Conservation (phyloP, 2,329 filamentous ascomycete species). For the Aphanoascus verrucosus region DNA sequence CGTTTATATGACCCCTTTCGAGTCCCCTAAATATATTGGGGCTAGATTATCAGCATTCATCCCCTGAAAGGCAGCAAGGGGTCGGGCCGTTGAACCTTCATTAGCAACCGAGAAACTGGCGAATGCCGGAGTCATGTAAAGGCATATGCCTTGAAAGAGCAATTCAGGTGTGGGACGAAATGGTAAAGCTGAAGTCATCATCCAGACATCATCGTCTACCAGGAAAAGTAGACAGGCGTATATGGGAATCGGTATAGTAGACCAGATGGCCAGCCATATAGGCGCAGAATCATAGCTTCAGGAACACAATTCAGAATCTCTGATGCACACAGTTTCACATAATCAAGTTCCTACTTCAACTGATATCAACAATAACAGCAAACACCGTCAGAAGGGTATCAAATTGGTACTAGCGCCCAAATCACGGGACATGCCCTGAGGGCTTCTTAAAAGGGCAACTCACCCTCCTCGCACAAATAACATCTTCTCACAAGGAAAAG, state of each 20-base stretch:
- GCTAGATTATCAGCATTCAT: too few relatives aligned
- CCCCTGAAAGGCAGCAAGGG: too few relatives aligned
- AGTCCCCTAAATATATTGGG: too few relatives aligned
- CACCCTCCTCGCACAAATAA: conserved; percentile 4
- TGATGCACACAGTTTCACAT: not conserved
- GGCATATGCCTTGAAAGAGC: not conserved
- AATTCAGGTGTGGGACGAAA: not conserved
- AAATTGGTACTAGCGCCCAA: conserved; percentile 4
- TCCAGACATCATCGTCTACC: not conserved
- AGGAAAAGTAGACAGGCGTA: not conserved
- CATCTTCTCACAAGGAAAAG: not conserved
- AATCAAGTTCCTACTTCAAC: not conserved
- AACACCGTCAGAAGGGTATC: not conserved
- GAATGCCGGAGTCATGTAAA: too few relatives aligned
- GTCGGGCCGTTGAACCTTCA: too few relatives aligned
- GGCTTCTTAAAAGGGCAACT: conserved; percentile 1
- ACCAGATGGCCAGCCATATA: not conserved
- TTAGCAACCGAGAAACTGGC: too few relatives aligned
- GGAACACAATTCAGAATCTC: not conserved
- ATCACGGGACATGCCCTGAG: conserved; percentile 9
- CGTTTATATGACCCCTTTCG: too few relatives aligned
- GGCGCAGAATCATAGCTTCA: not conserved
- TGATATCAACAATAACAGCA: not conserved
- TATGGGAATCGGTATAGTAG: not conserved
- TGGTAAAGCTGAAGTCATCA: not conserved